These are phyloP conservation scores for Aspergillus mulundensis DNA, from an alignment of 495 filamentous ascomycete genomes.

Conservation along the genomic window DNA sequence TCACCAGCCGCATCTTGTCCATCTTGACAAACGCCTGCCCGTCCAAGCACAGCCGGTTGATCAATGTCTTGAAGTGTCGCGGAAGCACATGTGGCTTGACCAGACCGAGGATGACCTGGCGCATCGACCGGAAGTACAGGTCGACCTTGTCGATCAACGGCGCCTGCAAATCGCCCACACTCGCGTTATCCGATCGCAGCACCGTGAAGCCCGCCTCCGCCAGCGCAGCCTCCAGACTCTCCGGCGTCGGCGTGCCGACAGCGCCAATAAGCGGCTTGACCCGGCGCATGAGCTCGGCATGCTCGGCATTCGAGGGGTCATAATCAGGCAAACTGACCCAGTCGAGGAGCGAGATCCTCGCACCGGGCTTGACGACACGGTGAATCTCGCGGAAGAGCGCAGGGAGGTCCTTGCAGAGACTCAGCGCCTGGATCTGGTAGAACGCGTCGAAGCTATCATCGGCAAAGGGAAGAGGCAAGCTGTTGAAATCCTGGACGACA, in stretches of 20 bases:
- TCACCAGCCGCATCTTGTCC: conserved; percentile 56
- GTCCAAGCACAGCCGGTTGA: conserved; percentile 58
- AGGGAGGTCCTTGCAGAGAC: conserved; percentile 53
- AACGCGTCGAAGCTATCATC: conserved; percentile 57
- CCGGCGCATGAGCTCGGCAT: conserved; percentile 54
- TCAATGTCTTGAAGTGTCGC: conserved; percentile 58
- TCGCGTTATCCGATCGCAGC: conserved; percentile 52
- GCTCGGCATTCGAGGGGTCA: conserved; percentile 49
- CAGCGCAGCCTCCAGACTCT: conserved; percentile 48
- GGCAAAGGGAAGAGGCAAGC: conserved; percentile 53
- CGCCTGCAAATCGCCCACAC: conserved; percentile 53
- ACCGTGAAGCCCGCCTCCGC: conserved; percentile 51
- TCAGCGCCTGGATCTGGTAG: conserved; percentile 62
- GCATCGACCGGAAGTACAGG: conserved; percentile 55
- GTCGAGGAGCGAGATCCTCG: conserved; percentile 54
- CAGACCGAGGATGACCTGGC: conserved; percentile 49
- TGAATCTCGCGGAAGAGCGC: conserved; percentile 52
- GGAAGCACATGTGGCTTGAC: conserved; percentile 51
- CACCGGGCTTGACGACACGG: conserved; percentile 55
- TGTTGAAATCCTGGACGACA: conserved; percentile 55
- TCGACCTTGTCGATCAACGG: conserved; percentile 60
- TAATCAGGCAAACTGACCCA: conserved; percentile 57
- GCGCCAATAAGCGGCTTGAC: conserved; percentile 62
- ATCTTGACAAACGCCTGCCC: conserved; percentile 61
- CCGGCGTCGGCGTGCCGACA: conserved; percentile 57